These are phyloP conservation scores for Orbilia quercus DNA, from an alignment of 2,329 filamentous ascomycete genomes.

Conservation along the genomic window DNA sequence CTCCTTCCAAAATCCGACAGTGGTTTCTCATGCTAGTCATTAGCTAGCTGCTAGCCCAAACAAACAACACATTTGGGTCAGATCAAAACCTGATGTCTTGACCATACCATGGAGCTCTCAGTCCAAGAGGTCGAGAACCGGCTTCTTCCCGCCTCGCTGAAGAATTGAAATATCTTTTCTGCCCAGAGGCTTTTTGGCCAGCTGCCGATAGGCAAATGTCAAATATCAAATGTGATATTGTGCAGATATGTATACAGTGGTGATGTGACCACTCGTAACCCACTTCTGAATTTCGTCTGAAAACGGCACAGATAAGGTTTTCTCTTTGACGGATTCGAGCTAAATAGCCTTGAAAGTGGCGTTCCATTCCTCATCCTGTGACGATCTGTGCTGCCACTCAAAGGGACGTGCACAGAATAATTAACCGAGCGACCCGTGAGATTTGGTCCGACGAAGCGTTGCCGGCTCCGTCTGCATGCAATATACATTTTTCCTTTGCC, in stretches of 20 bases:
- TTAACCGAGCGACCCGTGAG: slow-evolving; percentile 34
- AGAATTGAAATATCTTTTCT: background rate
- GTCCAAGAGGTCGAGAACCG: background rate
- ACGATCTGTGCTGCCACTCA: background rate
- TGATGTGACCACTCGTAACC: background rate
- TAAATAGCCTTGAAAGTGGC: slow-evolving; percentile 9
- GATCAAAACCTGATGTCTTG: slow-evolving; percentile 24
- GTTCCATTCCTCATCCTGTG: background rate
- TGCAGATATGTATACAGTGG: slow-evolving; percentile 1
- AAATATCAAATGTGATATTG: slow-evolving; percentile 2
- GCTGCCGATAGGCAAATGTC: background rate
- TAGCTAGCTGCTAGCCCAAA: background rate
- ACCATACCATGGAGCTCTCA: slow-evolving; percentile 10
- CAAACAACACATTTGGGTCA: slow-evolving; percentile 18
- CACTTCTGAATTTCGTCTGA: too few relatives aligned
- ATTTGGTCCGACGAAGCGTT: slow-evolving; percentile 44
- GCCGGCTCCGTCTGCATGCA: slow-evolving; percentile 37
- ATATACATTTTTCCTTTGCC: slow-evolving; percentile 11
- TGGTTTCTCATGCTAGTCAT: slow-evolving; percentile 15
- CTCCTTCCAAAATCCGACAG: slow-evolving; percentile 18
- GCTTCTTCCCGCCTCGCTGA: slow-evolving; percentile 9
- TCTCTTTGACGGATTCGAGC: background rate
- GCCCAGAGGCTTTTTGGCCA: too few relatives aligned
- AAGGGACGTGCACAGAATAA: slow-evolving; percentile 29
- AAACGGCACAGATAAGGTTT: too few relatives aligned